Evolutionary conservation across 2,329 filamentous ascomycete genomes (phyloP).

Genomic region (Coniochaeta sp.): DNA sequence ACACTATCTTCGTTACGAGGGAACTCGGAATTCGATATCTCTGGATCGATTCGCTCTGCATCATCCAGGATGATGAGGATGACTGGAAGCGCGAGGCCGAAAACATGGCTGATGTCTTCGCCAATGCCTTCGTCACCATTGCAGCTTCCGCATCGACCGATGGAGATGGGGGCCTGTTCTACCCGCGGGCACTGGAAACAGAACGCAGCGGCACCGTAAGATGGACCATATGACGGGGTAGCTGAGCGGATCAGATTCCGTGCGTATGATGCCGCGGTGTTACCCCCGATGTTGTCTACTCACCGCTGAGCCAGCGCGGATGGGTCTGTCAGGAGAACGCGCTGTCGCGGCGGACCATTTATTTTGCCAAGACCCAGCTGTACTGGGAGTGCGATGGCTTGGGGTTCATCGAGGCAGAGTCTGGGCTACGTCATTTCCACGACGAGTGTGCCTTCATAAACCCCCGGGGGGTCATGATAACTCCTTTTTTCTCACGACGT

Average conservation of each 20-base stretch:
- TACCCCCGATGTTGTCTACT: background rate
- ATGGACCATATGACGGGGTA: background rate
- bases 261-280: background rate
- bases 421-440: background rate
- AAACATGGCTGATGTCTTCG: background rate
- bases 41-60: too few relatives aligned
- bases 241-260: background rate
- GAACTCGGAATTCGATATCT: background rate
- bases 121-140: background rate
- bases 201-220: background rate
- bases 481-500: background rate
- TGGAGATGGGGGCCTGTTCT: background rate
- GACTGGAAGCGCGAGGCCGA: background rate
- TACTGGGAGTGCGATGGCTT: background rate
- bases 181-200: background rate
- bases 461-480: background rate
- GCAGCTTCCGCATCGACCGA: background rate
- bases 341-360: background rate
- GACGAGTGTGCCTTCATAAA: background rate
- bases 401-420: background rate
- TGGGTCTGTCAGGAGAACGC: conserved; percentile 5
- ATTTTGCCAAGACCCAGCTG: background rate
- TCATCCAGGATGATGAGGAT: background rate
- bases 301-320: background rate
- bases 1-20: background rate